Conservation (phyloP, 2,329 filamentous ascomycete genomes). For the Rosellinia necatrix region DNA sequence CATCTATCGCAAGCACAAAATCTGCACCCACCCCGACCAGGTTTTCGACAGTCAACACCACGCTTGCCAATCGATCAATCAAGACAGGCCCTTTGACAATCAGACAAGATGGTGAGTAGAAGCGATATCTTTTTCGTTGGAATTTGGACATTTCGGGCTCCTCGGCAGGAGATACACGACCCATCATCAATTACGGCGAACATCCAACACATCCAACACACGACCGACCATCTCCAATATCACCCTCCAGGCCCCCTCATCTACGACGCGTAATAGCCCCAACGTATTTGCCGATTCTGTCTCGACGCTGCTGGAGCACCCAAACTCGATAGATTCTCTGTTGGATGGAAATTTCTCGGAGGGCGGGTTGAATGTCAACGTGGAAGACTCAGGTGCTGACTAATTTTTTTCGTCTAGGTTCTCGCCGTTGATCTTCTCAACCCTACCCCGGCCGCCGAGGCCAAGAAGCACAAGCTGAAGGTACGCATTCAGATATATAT, state of each 20-base stretch:
- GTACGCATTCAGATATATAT: conserved; percentile 57
- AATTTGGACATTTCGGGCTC: not conserved
- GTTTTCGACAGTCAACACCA: conserved; percentile 55
- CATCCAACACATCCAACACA: conserved; percentile 5
- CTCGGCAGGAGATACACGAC: conserved; percentile 12
- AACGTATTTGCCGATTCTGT: not conserved
- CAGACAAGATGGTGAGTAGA: conserved; percentile 72
- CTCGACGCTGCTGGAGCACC: conserved; percentile 5
- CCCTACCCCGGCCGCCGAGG: conserved; percentile 96
- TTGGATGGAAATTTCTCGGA: conserved; percentile 3
- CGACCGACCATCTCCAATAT: conserved; percentile 13
- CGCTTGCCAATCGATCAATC: conserved; percentile 51
- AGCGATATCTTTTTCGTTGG: conserved; percentile 19
- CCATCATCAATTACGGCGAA: conserved; percentile 21
- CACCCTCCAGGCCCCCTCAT: not conserved
- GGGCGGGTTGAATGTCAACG: not conserved
- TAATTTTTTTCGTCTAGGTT: conserved; percentile 67
- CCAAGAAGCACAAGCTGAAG: conserved; percentile 99
- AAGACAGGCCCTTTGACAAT: conserved; percentile 50
- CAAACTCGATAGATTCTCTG: conserved; percentile 1
- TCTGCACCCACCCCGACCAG: conserved; percentile 54
- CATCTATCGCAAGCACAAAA: conserved; percentile 51
- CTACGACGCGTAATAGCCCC: not conserved
- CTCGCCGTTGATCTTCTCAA: conserved; percentile 99
- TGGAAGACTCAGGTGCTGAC: conserved; percentile 51